phyloP scores from a whole-genome alignment of 169 alveolate species.

The Cyclospora cayetanensis region DNA sequence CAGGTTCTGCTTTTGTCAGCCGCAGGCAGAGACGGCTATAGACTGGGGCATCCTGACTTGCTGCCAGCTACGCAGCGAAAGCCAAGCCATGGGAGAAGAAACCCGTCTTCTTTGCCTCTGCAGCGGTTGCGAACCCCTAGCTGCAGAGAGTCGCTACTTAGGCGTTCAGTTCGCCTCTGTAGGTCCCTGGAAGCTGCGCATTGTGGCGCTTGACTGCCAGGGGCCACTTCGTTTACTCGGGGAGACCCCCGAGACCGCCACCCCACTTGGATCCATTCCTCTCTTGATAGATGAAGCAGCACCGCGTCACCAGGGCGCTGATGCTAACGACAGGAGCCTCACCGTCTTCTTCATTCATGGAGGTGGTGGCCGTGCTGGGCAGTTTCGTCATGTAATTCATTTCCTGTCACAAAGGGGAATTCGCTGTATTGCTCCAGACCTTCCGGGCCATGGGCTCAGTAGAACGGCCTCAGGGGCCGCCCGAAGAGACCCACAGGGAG shows the following conservation, averaged over 20 bases:
- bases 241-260: not conserved
- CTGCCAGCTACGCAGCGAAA: not conserved
- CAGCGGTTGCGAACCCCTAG: constrained; percentile 24
- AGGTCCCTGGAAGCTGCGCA: not conserved
- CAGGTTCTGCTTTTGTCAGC: too few relatives aligned
- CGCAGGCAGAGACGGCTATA: too few relatives aligned
- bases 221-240: constrained; percentile 38
- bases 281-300: not conserved
- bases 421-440: constrained; percentile 52
- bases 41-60: not conserved
- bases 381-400: constrained; percentile 36
- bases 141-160: not conserved
- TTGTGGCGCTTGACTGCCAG: not conserved
- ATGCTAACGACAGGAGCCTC: not conserved
- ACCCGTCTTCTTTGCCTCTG: not conserved
- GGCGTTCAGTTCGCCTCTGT: constrained; percentile 26
- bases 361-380: constrained; percentile 54
- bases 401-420: constrained; percentile 43
- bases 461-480: too few relatives aligned
- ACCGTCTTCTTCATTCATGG: constrained; percentile 58
- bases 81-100: not conserved
- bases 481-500: not conserved
- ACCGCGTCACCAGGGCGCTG: not conserved
- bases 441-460: constrained; percentile 60
- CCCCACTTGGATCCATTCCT: not conserved